phyloP scores from a whole-genome alignment of 495 filamentous ascomycete species.

The Aspergillus panamensis region DNA sequence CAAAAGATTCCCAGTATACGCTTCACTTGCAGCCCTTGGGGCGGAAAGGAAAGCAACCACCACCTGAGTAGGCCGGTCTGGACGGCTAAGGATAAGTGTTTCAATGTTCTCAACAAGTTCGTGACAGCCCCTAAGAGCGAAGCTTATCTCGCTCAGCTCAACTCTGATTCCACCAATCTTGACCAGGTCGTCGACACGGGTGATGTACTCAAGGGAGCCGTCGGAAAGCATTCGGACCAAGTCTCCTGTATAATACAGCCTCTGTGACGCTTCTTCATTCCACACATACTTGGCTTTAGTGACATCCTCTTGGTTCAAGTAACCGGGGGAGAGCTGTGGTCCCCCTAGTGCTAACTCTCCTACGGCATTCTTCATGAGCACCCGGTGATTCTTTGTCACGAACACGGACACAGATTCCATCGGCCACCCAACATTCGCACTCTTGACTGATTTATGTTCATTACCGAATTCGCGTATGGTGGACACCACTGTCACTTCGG shows the following conservation, averaged over 20 bases:
- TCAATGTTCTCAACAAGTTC: conserved; percentile 30
- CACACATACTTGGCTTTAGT: conserved; percentile 40
- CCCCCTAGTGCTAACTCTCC: conserved; percentile 47
- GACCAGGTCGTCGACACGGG: conserved; percentile 37
- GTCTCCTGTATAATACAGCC: conserved; percentile 53
- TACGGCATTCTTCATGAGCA: conserved; percentile 36
- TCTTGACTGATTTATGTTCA: conserved; percentile 27
- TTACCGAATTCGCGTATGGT: conserved; percentile 34
- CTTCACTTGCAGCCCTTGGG: conserved; percentile 13
- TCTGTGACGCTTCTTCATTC: conserved; percentile 25
- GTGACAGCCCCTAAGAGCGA: conserved; percentile 32
- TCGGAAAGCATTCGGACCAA: conserved; percentile 42
- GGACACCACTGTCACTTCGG: conserved; percentile 37
- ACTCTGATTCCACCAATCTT: conserved; percentile 39
- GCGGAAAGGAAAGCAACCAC: conserved; percentile 35
- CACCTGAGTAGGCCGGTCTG: conserved; percentile 32
- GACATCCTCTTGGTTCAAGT: conserved; percentile 42
- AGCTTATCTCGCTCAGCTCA: conserved; percentile 39
- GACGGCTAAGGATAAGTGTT: conserved; percentile 25
- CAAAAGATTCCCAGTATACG: conserved; percentile 8
- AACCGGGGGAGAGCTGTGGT: conserved; percentile 40
- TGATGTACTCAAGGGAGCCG: conserved; percentile 43
- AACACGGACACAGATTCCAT: conserved; percentile 34
- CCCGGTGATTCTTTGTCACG: conserved; percentile 28
- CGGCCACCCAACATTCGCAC: conserved; percentile 37